These are phyloP conservation scores for Diutina sp. DNA, from an alignment of 1,139 yeast species.

Conservation along the genomic window DNA sequence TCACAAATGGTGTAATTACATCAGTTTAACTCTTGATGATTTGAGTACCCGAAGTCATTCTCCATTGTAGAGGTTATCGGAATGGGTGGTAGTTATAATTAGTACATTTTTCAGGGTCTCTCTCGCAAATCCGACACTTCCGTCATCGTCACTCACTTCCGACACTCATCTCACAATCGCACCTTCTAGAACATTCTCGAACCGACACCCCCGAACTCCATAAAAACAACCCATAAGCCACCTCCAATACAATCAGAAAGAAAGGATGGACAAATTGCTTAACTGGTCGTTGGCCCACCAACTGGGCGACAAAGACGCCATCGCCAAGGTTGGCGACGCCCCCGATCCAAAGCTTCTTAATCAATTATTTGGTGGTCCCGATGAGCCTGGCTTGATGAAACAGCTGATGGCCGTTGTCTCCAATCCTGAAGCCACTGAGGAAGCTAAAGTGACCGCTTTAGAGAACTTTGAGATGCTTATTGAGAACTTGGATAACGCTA, in stretches of 20 bases:
- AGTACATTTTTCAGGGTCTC: too few species aligned
- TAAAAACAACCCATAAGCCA: background rate
- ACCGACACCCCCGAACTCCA: background rate
- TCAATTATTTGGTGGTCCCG: constrained; percentile 73
- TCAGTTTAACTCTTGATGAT: too few species aligned
- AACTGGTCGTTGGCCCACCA: constrained; percentile 87
- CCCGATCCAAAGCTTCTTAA: constrained; percentile 72
- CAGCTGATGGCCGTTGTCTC: constrained; percentile 53
- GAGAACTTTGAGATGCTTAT: constrained; percentile 91
- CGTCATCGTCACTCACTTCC: background rate
- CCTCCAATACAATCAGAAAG: background rate
- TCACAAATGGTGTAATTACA: too few species aligned
- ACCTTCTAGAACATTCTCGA: background rate
- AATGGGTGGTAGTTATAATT: too few species aligned
- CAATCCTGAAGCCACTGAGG: constrained; percentile 50
- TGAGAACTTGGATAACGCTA: constrained; percentile 90
- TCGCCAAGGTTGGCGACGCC: constrained; percentile 37
- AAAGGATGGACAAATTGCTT: constrained; percentile 70
- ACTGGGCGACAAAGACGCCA: constrained; percentile 54
- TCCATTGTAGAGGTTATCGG: too few species aligned
- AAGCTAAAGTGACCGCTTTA: constrained; percentile 60
- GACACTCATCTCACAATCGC: background rate
- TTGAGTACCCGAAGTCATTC: too few species aligned
- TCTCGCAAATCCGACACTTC: background rate
- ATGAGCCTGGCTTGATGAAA: constrained; percentile 78